Evolutionary conservation across 1,284 basidiomycete genomes (phyloP), one percentile per base, ranked within the genome.

Genomic region (Ceratobasidium sp.): DNA sequence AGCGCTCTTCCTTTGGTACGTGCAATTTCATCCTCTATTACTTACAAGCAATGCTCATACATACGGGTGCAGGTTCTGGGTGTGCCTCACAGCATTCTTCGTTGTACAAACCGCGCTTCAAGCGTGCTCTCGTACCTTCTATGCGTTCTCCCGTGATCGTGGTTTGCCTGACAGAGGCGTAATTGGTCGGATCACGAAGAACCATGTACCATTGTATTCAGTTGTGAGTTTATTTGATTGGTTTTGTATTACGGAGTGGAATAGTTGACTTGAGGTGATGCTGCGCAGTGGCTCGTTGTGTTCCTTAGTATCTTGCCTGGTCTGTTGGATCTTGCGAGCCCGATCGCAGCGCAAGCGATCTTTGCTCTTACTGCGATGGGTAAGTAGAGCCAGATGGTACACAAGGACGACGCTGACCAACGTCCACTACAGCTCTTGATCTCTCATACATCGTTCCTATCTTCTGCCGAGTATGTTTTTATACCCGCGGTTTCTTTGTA

Each of bases 131-230:
- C 88, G 95, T 59, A 92, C 94, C 0, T 84, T 96, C 52, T 97
- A 94, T 78, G 96, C 96, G 3, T 94, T 98, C 83, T 93, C 91
- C 78, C 91, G 94, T 73, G 94, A 96, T 79, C 87, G 87, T 70
- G 90, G 89, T 86, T 75, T 70, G 32, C 95, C 95, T 5, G 95
- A 98, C 80, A 80, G 86, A 26, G 92, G 92, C 7, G 89, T 88
- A 82, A 94, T 98, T 77, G 91, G 92, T 32, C 83, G 87, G 74
- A 86, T 93, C 76, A 94, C 92, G 6, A 84, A 87, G 76, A 95
- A 95, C 0, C 64, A 67, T 67, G 50, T 67, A 9, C 95, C 95
- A 3, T 82, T 98, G 43, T 90, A 90, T 74, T 89, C 94, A 8
- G 92, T 67, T 32, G 62, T 66, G 32, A 50, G 62, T 97, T 1